Evolutionary conservation across 2,329 filamentous ascomycete species (phyloP), one percentile per base, ranked within the genome.

Genomic region (Botrytis tulipae): DNA sequence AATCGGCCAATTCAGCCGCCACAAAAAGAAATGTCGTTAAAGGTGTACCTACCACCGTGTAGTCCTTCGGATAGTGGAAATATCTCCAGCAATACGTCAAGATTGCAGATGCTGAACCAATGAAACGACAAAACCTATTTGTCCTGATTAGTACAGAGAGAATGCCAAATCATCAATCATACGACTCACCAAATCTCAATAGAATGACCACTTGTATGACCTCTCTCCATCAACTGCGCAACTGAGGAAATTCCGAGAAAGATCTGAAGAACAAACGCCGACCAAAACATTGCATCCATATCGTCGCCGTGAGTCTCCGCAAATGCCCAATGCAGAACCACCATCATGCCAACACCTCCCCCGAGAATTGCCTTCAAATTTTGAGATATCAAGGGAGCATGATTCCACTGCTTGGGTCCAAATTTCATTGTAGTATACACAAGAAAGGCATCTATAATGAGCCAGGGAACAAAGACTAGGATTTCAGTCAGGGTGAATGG

Each of bases 11-110:
- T 46, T 37, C 51, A 57, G 51, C 59, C 20, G n/a, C 40, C 6
- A 25, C 46, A 48, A 46, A 70, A 44, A 70, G n/a, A 18, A 61
- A 59, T 61, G n/a, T 35, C 46, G 35, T 29, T 8, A 44, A 20
- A 32, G 54, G 68, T 22, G 68, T 70, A 22, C 54, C 54, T 9
- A 37, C 68, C 25, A 46, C 29, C 32, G 16, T 25, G 22, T 70
- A 70, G 42, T 70, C 68, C 40, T 62, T 29, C 14, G 68, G 40
- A 18, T 29, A 48, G 35, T 48, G 32, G 14, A 44, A 14, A 29
- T 62, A 70, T 60, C 54, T 54, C 51, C 42, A 70, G 14, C 68
- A 46, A 42, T 42, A 70, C 35, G 40, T 42, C 42, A 61, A 35
- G 6, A 59, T 54, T 8, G 54, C 14, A 29, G n/a, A n/a, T 18